phyloP scores from a whole-genome alignment of 2,329 filamentous ascomycete species.

The Xylaria sp. region DNA sequence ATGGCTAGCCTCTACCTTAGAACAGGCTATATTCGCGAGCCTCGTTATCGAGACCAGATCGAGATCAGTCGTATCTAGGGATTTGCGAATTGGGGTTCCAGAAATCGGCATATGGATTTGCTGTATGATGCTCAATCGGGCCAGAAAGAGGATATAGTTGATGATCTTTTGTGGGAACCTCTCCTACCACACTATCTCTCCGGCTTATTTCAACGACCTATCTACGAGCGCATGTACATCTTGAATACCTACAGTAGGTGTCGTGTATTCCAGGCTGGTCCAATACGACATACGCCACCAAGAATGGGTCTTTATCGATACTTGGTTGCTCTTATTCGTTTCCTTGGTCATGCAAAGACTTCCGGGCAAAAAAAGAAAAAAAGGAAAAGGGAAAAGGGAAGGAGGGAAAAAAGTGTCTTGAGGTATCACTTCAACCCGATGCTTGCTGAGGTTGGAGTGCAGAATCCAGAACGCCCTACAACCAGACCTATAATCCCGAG shows the following conservation, averaged over 20 bases:
- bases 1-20: not conserved
- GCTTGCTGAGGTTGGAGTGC: slow-evolving; percentile 9
- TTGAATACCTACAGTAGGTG: not conserved
- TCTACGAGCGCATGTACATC: slow-evolving; percentile 3
- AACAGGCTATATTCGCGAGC: slow-evolving; percentile 19
- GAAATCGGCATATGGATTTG: slow-evolving; percentile 15
- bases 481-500: not conserved
- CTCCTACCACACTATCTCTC: not conserved
- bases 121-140: slow-evolving; percentile 23
- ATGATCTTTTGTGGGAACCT: not conserved
- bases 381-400: not conserved
- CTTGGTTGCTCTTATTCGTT: not conserved
- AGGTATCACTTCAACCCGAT: not conserved
- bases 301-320: not conserved
- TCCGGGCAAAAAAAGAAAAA: not conserved
- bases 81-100: slow-evolving; percentile 4
- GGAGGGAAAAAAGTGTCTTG: not conserved
- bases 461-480: slow-evolving; percentile 10
- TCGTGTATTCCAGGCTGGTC: not conserved
- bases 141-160: not conserved
- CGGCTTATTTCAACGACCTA: slow-evolving; percentile 6
- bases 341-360: too few relatives aligned
- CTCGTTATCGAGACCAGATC: not conserved
- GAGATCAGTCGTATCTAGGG: not conserved
- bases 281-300: slow-evolving; percentile 1